phyloP scores from a whole-genome alignment of 164 flowering plant species.

The Brasenia schreberi region DNA sequence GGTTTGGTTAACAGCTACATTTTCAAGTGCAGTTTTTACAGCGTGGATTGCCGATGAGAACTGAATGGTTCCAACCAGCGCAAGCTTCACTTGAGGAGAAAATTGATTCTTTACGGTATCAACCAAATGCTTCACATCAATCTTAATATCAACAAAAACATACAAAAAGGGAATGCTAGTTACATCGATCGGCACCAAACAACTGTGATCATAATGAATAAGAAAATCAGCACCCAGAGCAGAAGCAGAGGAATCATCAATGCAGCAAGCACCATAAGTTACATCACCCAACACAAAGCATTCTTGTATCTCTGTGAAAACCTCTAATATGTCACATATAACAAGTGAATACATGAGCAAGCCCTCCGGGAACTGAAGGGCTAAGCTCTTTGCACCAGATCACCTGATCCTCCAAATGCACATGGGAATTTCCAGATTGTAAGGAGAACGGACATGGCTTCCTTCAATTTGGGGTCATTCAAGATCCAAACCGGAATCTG shows the following conservation, averaged over 20 bases:
- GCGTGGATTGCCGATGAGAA: conserved; percentile 68
- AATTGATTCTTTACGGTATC: conserved; percentile 34
- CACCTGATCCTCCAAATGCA: conserved; percentile 65
- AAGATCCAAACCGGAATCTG: conserved; percentile 79
- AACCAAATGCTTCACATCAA: conserved; percentile 42
- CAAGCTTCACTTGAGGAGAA: conserved; percentile 11
- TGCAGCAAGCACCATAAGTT: conserved; percentile 95
- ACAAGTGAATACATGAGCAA: conserved; percentile 81
- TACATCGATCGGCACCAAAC: conserved; percentile 64
- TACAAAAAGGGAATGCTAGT: conserved; percentile 70
- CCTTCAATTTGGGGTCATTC: conserved; percentile 32
- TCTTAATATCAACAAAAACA: conserved; percentile 78
- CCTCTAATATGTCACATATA: conserved; percentile 70
- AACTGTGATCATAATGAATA: conserved; percentile 92
- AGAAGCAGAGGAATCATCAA: conserved; percentile 77
- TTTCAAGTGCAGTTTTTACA: conserved; percentile 42
- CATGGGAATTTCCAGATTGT: conserved; percentile 90
- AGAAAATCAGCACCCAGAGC: conserved; percentile 75
- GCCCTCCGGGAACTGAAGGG: conserved; percentile 96
- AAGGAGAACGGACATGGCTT: conserved; percentile 76
- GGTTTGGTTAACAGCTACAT: conserved; percentile 26
- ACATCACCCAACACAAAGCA: conserved; percentile 89
- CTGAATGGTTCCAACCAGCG: conserved; percentile 89
- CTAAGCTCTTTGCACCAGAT: conserved; percentile 54
- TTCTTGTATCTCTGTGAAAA: conserved; percentile 45